These are phyloP conservation scores for Inonotus hispidus DNA, from an alignment of 1,284 basidiomycete species.

Conservation along the genomic window DNA sequence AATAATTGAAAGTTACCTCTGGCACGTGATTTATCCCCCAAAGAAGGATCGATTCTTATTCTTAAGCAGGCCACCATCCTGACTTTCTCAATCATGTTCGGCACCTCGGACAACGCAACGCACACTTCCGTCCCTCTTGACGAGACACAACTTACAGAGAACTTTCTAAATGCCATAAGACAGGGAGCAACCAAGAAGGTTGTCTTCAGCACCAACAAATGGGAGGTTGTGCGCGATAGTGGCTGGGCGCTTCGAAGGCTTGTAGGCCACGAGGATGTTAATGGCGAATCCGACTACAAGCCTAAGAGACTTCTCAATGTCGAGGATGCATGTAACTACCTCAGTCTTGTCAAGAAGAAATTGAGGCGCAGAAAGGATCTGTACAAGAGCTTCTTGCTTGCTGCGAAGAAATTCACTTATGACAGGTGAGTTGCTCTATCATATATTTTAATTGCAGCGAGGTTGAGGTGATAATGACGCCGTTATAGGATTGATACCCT, in stretches of 20 bases:
- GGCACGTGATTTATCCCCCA: no score
- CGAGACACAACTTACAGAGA: no score
- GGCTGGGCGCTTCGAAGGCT: background rate
- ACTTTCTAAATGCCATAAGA: no score
- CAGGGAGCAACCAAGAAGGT: no score
- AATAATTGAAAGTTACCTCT: no score
- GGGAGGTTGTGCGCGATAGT: background rate
- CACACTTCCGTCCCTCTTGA: no score
- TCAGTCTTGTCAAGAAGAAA: conserved; percentile 94
- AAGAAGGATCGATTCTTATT: no score
- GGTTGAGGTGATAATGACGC: conserved; percentile 13
- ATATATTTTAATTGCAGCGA: conserved; percentile 5
- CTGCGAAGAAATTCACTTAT: conserved; percentile 99
- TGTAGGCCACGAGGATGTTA: no score
- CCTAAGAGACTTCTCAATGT: conserved; percentile 9
- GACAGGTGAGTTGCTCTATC: conserved; percentile 65
- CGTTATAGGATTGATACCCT: conserved; percentile 89
- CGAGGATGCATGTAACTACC: conserved; percentile 90
- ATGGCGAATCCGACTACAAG: background rate
- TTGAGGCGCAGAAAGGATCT: conserved; percentile 92
- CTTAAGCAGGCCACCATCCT: no score
- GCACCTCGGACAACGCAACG: no score
- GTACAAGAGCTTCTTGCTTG: conserved; percentile 96
- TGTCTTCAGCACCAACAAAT: no score
- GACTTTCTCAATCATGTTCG: no score